Base-by-base conservation (phyloP, 2,329 filamentous ascomycete genomes). In the Amauroascus niger region DNA sequence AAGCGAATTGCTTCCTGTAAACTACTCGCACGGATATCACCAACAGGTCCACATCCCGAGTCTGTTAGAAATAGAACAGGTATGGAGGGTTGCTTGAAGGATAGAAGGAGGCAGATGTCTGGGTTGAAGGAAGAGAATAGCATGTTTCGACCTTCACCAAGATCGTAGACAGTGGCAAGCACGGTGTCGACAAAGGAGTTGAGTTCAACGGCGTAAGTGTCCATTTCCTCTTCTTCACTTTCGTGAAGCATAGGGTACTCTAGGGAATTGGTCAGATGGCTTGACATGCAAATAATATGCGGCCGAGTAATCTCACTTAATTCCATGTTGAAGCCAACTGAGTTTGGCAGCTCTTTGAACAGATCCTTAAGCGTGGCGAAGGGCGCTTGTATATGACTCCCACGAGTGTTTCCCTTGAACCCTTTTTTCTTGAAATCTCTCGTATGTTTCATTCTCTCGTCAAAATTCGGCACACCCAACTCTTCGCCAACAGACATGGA, bases 51-150 rank as follows among this genome's bases (percentile, higher is more conserved):
- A n/a, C 82, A 83, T 0, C 91, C 93, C 0, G 89, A 88, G 63
- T 98, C 93, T 0, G 86, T 94, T 39, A 98, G 77, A 73, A 98
- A 98, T 58, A 98, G 75, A 56, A 98, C 89, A 0, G 93, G 94
- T 53, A 96, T 96, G 43, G 87, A 94, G 1, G 91, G 91, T 73
- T 98, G 93, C 74, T 98, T 98, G 78, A 95, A 95, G 53, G 86
- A 93, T 39, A 97, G 76, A 60, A 95, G 82, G 13, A 98, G 79
- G 67, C 93, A 98, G 44, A 98, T 89, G 64, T 98, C 93, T 0
- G 93, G 93, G 70, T 97, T 95, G 74, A 98, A 98, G 48, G 87
- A 93, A 59, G 88, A 95, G 72, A 98, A 97, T 60, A 98, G 88
- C 68, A 98, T 86, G 72, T 95, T 89, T n/a, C 93, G 80, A 55